Evolutionary conservation across 2,329 filamentous ascomycete genomes (phyloP), one percentile per base, ranked within the genome.

Genomic region (Trichoderma endophyticum): DNA sequence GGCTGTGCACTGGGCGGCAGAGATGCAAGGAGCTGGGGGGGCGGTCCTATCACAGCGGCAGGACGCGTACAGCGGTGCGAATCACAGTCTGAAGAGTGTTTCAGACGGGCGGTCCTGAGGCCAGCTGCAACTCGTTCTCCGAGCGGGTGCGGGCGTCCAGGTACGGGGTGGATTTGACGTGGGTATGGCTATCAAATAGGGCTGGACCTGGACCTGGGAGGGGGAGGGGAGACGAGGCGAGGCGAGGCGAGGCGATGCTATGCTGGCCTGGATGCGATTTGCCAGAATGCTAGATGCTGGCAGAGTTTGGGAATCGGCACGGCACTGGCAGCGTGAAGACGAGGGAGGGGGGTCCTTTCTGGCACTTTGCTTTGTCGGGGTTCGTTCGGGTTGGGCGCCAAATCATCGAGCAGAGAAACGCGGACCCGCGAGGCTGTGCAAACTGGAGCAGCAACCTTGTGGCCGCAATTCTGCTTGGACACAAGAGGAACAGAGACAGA

Each of bases 1-100:
- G 76, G 76, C 75, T 76, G 76, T 77, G 76, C 75, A 76, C 71
- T 59, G 48, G 68, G 69, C 72, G 71, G 67, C 69, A 69, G 73
- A 73, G 74, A 76, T 76, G 73, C 74, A 73, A 75, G 70, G 71
- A 71, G 64, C 71, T 73, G 73, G 73, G 60, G 72, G 72, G 70
- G 39, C 71, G 72, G 59, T 56, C 73, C 72, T 73, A 73, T 73
- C 72, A 73, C 71, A 72, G 34, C 30, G 34, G 28, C 30, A 60
- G 63, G 68, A 73, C 73, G 73, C 73, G 73, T 64, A 72, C 57
- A 64, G 71, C 28, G 43, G 66, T 70, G 61, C 65, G 60, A 70
- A 57, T 70, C 66, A 68, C 70, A 66, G 64, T 72, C 64, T 39
- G 51, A 51, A 69, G 39, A 61, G 62, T 21, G 70, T 72, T 72